Percentiles rank a stretch among this genome's conserved stretches.
Conservation (phyloP, 2,329 filamentous ascomycete genomes). For the Aureobasidium sp. region DNA sequence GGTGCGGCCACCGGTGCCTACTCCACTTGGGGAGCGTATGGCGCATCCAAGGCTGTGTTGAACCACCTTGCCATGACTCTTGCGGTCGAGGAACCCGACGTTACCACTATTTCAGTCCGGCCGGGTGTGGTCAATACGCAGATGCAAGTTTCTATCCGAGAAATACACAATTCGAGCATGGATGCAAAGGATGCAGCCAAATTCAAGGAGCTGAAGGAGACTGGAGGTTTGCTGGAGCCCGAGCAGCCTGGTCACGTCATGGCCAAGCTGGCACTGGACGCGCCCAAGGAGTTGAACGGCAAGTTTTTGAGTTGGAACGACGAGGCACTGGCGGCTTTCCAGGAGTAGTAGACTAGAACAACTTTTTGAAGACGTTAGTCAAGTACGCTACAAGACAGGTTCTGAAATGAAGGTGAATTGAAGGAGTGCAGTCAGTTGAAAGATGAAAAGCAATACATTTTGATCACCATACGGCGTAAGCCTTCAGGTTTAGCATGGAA, state of each 20-base stretch:
- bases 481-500: constrained; percentile 76
- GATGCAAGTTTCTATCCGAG: constrained; percentile 80
- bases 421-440: constrained; percentile 57
- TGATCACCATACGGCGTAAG: constrained; percentile 53
- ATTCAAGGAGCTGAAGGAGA: constrained; percentile 64
- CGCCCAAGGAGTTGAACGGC: constrained; percentile 62
- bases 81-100: constrained; percentile 66
- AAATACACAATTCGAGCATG: constrained; percentile 59
- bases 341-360: constrained; percentile 29
- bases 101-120: constrained; percentile 64
- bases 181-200: constrained; percentile 50
- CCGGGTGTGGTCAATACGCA: constrained; percentile 82
- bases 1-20: constrained; percentile 65
- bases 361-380: constrained; percentile 10
- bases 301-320: constrained; percentile 60
- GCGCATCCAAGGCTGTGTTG: constrained; percentile 73
- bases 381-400: not conserved
- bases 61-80: constrained; percentile 73
- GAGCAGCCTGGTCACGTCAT: constrained; percentile 84
- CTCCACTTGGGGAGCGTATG: constrained; percentile 71
- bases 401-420: not conserved
- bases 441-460: constrained; percentile 73
- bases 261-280: constrained; percentile 64
- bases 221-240: constrained; percentile 67
- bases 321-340: constrained; percentile 49